Evolutionary conservation across 441 rosid species (phyloP), one percentile per base, ranked within the genome.

Genomic region (Erodium trifolium): DNA sequence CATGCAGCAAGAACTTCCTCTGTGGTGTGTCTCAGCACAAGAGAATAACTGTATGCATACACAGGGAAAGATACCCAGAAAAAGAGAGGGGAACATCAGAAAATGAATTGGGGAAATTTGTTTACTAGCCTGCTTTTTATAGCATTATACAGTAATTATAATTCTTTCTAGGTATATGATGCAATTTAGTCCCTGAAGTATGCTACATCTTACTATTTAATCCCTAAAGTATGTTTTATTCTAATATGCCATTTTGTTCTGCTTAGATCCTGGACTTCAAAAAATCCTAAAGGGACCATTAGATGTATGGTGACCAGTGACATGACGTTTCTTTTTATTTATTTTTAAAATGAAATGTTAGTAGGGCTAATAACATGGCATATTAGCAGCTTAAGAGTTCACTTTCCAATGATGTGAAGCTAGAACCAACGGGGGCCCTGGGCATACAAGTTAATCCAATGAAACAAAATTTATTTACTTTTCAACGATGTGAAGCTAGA

Each of bases 1-100:
- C 99, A 89, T 2, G 92, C 96, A 59, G 82, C 97, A 72, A 85
- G 93, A 75, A 93, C 88, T 85, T 93, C 97, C 87, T 93, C 99
- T 49, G 88, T 87, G 19, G 99, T 91, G 89, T 93, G 99, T 80
- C 97, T 88, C 74, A 91, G 84, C 74, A 93, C 96, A 80, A 88
- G 88, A 71, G 97, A 89, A 79, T 93, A 93, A 74, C 97, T 93
- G 89, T 47, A 79, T 74, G 70, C 55, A 67, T 67, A 19, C 34
- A 59, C 64, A 57, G 12, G 64, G 13, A 19, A 23, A 59, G 34
- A 59, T 18, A 59, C 64, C 11, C 64, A 60, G 60, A 76, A 75
- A 74, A 67, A 16, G 70, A 63, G 47, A 49, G 19, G 62, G 29
- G 5, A 57, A 19, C 63, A 18, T 17, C 63, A 57, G 9, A 23